phyloP scores from a whole-genome alignment of 768 basidiomycete species.

The Stropharia rugosoannulata region DNA sequence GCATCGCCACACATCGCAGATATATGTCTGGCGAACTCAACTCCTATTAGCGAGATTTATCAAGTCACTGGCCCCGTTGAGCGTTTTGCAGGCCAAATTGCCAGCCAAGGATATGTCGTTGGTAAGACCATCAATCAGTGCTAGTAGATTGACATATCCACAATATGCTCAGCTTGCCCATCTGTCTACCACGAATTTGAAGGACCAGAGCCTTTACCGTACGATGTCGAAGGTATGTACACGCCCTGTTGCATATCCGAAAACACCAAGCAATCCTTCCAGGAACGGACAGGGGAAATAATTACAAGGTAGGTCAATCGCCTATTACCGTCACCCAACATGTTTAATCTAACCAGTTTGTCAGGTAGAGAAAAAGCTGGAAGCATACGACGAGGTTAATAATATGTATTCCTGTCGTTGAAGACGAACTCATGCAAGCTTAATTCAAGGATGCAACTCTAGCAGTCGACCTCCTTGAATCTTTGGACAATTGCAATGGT shows the following conservation, averaged over 20 bases:
- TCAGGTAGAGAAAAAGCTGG: conserved; percentile 84
- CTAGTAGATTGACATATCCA: neutral
- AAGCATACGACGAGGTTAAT: conserved; percentile 83
- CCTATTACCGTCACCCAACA: neutral
- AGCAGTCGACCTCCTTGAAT: conserved; percentile 70
- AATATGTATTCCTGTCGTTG: neutral
- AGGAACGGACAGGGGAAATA: conserved; percentile 74
- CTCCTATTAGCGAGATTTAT: conserved; percentile 79
- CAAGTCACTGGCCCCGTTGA: conserved; percentile 98
- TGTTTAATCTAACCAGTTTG: neutral
- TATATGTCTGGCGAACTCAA: neutral
- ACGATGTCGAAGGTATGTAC: conserved; percentile 76
- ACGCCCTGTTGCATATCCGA: neutral
- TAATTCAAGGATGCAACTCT: conserved; percentile 69
- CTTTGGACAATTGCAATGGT: conserved; percentile 84
- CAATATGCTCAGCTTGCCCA: conserved; percentile 59
- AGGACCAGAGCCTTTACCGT: conserved; percentile 84
- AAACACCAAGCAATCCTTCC: neutral
- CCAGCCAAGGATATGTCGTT: conserved; percentile 82
- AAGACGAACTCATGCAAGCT: neutral
- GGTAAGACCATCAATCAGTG: conserved; percentile 42
- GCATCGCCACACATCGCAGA: neutral
- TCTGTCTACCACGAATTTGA: conserved; percentile 92
- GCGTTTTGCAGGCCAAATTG: conserved; percentile 85
- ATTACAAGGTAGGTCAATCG: conserved; percentile 65